Conservation (phyloP, 2,329 filamentous ascomycete species). For the Cytospora leucostoma region DNA sequence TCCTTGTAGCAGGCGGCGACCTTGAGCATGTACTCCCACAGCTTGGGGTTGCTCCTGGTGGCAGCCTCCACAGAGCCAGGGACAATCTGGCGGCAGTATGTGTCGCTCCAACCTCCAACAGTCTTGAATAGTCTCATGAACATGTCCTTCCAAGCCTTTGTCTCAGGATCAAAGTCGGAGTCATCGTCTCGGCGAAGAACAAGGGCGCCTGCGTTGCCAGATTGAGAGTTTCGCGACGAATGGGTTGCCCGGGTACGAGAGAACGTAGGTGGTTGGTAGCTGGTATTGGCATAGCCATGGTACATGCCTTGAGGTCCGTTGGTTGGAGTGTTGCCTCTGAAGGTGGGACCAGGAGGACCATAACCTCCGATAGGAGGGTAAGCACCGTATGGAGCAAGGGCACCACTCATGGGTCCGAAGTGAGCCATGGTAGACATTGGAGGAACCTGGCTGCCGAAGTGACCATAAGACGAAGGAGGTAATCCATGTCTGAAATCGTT, state of each 20-base stretch:
- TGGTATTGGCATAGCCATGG: slow-evolving; percentile 9
- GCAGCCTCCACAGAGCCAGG: slow-evolving; percentile 26
- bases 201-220: slow-evolving; percentile 8
- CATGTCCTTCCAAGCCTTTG: slow-evolving; percentile 21
- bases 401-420: slow-evolving; percentile 4
- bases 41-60: slow-evolving; percentile 28
- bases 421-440: not conserved
- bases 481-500: slow-evolving; percentile 3
- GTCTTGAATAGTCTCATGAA: slow-evolving; percentile 20
- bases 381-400: slow-evolving; percentile 12
- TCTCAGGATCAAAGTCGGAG: slow-evolving; percentile 13
- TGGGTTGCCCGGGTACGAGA: not conserved
- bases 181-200: slow-evolving; percentile 24
- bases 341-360: slow-evolving; percentile 2
- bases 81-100: slow-evolving; percentile 31
- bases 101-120: slow-evolving; percentile 34
- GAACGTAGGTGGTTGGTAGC: not conserved
- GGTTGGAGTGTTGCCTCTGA: too few relatives aligned
- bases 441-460: slow-evolving; percentile 1
- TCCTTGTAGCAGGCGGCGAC: slow-evolving; percentile 34
- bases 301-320: slow-evolving; percentile 2
- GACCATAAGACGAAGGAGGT: slow-evolving; percentile 9
- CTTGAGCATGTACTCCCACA: slow-evolving; percentile 43
- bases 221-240: slow-evolving; percentile 2
- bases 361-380: slow-evolving; percentile 12